Base-by-base conservation (phyloP, 495 filamentous ascomycete species). In the Clohesyomyces aquaticus region DNA sequence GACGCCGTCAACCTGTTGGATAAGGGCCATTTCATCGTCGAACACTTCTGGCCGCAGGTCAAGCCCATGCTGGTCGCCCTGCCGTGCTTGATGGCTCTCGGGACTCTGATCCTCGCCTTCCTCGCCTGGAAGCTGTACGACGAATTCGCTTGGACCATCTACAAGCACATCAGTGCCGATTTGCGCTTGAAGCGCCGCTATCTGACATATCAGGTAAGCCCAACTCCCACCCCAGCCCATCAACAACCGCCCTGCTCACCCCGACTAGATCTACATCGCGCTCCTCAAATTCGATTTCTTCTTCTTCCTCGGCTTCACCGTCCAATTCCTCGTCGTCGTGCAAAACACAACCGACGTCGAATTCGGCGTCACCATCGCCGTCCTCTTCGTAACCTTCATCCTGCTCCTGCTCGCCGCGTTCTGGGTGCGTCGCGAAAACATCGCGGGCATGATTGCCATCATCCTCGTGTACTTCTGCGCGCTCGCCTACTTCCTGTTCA, bases 281-380 rank as follows among this genome's bases (percentile, higher is more conserved):
- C 84, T 98, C 10, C 82, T 98, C 54, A 98, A 98, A 76, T 98
- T 98, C 75, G 94, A 98, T 78, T 98, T 98, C 76, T 98, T 98
- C 84, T 96, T 98, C 82, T 98, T 98, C 83, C 85, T 98, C 53
- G 94, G 92, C 14, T 98, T 98, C 72, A 97, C 93, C 4, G 88
- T 98, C 38, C 94, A 98, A 73, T 98, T 98, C 77, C 80, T 98
- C 27, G 94, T 98, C 64, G 87, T 98, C 58, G 92, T 98, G 41
- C 86, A 83, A 35, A 77, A 83, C 63, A 83, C 81, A 27, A 79
- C 79, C 27, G 81, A 88, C 67, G 76, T 82, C 70, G 94, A 98
- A 74, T 91, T 95, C 71, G 87, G 81, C 46, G 82, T 98, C 59
- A 98, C 95, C 4, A 83, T 93, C 43, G 89, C 87, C 66, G 94